Conservation (phyloP, 257 asterid species). For the Asclepias syriaca region DNA sequence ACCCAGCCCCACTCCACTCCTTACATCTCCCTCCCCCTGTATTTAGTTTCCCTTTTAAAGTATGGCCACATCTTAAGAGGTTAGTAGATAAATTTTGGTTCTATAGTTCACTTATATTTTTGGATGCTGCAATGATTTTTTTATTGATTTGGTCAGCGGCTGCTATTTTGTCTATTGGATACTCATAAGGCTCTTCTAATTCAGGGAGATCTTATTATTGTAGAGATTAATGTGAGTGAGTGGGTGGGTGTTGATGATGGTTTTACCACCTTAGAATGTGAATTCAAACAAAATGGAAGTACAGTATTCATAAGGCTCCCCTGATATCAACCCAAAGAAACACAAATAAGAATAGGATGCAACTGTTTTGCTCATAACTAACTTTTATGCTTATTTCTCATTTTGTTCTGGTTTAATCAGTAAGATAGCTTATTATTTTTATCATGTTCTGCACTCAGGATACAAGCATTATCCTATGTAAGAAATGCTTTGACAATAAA, state of each 20-base stretch:
- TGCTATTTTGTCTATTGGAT: neutral
- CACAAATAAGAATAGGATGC: neutral
- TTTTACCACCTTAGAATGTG: neutral
- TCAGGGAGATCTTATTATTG: neutral
- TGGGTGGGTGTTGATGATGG: neutral
- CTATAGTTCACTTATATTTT: neutral
- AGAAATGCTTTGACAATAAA: conserved; percentile 65
- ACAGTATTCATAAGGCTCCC: neutral
- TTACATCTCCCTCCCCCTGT: no score
- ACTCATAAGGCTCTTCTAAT: neutral
- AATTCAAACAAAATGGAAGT: neutral
- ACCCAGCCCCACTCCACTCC: neutral
- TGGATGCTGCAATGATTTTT: neutral
- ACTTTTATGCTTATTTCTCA: neutral
- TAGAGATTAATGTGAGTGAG: neutral
- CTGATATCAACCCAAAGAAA: neutral
- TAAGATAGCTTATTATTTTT: conserved; percentile 14
- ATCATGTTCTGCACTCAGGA: conserved; percentile 44
- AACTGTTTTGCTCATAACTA: neutral
- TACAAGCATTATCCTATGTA: conserved; percentile 48
- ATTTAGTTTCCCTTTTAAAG: neutral
- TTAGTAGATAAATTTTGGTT: neutral
- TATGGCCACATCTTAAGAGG: neutral
- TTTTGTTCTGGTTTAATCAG: conserved; percentile 8
- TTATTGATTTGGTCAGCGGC: neutral